Conservation (phyloP, 2,329 filamentous ascomycete genomes). For the Cladosporium sp. region DNA sequence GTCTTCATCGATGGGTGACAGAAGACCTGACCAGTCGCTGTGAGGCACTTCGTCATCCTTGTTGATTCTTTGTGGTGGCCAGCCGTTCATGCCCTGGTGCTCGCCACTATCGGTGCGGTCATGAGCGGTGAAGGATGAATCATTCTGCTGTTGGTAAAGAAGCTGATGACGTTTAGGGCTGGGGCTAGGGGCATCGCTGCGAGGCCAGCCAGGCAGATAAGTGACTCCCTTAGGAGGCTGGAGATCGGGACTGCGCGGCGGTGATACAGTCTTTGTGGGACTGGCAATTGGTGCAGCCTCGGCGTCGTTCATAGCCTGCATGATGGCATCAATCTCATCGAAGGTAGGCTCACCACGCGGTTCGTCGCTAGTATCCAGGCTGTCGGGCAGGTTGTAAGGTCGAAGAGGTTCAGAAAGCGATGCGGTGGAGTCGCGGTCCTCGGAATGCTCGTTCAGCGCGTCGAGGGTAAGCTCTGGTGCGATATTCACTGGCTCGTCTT, state of each 20-base stretch:
- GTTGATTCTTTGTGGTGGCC: slow-evolving; percentile 48
- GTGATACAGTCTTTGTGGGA: slow-evolving; percentile 20
- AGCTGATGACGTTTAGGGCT: slow-evolving; percentile 51
- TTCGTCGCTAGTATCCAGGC: slow-evolving; percentile 24
- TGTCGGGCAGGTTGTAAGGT: slow-evolving; percentile 25
- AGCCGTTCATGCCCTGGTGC: slow-evolving; percentile 38
- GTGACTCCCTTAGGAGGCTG: slow-evolving; percentile 35
- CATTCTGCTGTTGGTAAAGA: slow-evolving; percentile 23
- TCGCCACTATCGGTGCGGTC: slow-evolving; percentile 47
- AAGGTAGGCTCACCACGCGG: slow-evolving; percentile 55
- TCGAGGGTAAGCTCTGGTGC: neutral
- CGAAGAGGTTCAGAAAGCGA: slow-evolving; percentile 22
- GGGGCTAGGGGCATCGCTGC: slow-evolving; percentile 73
- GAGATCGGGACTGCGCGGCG: slow-evolving; percentile 31
- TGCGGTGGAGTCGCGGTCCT: slow-evolving; percentile 10
- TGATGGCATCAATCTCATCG: slow-evolving; percentile 89
- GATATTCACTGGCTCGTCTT: slow-evolving; percentile 26
- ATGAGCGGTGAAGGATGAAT: slow-evolving; percentile 39
- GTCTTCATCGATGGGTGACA: slow-evolving; percentile 78
- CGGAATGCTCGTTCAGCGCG: neutral
- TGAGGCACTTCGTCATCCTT: slow-evolving; percentile 65
- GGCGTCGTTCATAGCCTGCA: slow-evolving; percentile 76
- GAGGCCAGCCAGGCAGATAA: slow-evolving; percentile 41
- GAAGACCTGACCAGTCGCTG: slow-evolving; percentile 90
- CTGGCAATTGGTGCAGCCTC: slow-evolving; percentile 36